Percentiles rank a stretch among this genome's conserved stretches.
phyloP scores from a whole-genome alignment of 164 flowering plant species.

The Vitis vinifera region DNA sequence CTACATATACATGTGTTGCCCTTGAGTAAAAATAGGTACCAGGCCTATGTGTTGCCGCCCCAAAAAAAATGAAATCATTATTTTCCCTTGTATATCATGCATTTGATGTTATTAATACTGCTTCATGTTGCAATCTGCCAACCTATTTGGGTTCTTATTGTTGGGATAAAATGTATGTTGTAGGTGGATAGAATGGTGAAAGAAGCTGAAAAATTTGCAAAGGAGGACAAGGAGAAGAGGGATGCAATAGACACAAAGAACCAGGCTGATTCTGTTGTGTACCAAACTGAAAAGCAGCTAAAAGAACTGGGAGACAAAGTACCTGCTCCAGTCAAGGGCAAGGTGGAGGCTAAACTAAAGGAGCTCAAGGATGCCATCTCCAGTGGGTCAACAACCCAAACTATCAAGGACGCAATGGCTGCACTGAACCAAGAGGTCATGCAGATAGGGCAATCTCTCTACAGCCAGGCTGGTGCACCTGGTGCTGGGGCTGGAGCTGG shows the following conservation, averaged over 20 bases:
- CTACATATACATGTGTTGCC: too few relatives aligned
- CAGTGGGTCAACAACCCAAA: constrained; percentile 39
- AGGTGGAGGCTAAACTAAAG: constrained; percentile 47
- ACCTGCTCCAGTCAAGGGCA: constrained; percentile 47
- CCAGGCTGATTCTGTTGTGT: constrained; percentile 58
- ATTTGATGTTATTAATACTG: too few relatives aligned
- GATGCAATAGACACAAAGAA: constrained; percentile 61
- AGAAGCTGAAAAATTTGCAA: constrained; percentile 51
- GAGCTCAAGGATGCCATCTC: constrained; percentile 50
- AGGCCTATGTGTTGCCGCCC: too few relatives aligned
- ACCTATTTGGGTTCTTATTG: background rate
- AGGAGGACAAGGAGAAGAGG: constrained; percentile 60
- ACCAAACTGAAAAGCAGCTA: constrained; percentile 56
- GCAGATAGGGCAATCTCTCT: constrained; percentile 54
- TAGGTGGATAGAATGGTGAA: constrained; percentile 52
- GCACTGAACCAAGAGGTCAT: constrained; percentile 54
- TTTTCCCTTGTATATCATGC: too few relatives aligned
- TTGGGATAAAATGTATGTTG: background rate
- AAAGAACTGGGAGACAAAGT: constrained; percentile 55
- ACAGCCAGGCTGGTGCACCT: constrained; percentile 46
- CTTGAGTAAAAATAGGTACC: too few relatives aligned
- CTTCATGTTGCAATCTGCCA: background rate
- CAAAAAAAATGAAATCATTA: too few relatives aligned
- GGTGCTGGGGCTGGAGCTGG: constrained; percentile 34
- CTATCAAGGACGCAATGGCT: constrained; percentile 48